Conservation (phyloP, 495 filamentous ascomycete species). For the Trichoderma erinaceum region DNA sequence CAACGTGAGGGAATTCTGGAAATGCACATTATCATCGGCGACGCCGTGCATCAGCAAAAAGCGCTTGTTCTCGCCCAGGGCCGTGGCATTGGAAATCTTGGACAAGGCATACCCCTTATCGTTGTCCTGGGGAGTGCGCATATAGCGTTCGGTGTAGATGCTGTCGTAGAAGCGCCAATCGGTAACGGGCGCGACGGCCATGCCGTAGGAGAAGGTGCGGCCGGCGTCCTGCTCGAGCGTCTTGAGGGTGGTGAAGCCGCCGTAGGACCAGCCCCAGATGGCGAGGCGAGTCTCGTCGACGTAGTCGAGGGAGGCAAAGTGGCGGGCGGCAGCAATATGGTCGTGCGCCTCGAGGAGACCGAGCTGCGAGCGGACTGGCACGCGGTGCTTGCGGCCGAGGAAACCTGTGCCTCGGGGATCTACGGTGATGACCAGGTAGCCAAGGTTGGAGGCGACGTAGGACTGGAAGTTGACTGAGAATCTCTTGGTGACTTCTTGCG, state of each 20-base stretch:
- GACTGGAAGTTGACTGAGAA: constrained; percentile 87
- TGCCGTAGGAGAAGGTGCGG: constrained; percentile 86
- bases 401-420: constrained; percentile 91
- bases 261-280: constrained; percentile 98
- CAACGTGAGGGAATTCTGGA: constrained; percentile 83
- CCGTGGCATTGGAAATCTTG: constrained; percentile 62
- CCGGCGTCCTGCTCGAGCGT: constrained; percentile 87
- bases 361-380: constrained; percentile 73
- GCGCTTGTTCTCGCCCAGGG: constrained; percentile 65
- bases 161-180: constrained; percentile 96
- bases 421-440: constrained; percentile 94
- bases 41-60: constrained; percentile 94
- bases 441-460: constrained; percentile 76
- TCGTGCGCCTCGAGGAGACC: constrained; percentile 81
- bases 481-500: constrained; percentile 74
- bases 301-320: constrained; percentile 76
- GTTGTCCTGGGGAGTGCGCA: constrained; percentile 86
- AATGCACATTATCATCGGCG: constrained; percentile 93
- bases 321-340: constrained; percentile 85
- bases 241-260: constrained; percentile 96
- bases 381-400: constrained; percentile 77
- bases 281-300: constrained; percentile 76
- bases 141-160: constrained; percentile 93
- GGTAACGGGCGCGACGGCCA: constrained; percentile 96
- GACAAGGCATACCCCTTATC: constrained; percentile 67